A percentile compares a stretch with the other conserved stretches of the same genome.
These are phyloP conservation scores for Glycine latifolia DNA, from an alignment of 306 rosid species.

Conservation along the genomic window DNA sequence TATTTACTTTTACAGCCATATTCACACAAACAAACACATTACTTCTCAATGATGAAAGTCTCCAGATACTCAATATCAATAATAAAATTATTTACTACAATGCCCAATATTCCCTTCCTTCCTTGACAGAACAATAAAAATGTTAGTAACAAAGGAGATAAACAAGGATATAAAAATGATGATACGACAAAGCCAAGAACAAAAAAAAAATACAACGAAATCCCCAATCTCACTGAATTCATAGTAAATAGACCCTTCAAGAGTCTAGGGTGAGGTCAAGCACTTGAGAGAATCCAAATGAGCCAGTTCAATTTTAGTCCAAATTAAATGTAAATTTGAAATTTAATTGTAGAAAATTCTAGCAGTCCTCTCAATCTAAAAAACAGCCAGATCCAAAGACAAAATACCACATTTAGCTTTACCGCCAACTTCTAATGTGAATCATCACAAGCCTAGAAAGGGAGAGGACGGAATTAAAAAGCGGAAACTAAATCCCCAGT, in stretches of 20 bases:
- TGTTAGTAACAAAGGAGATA: not conserved
- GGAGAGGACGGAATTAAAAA: too few species aligned
- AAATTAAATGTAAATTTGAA: not conserved
- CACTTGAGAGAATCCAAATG: not conserved
- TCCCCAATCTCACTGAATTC: not conserved
- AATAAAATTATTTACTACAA: too few species aligned
- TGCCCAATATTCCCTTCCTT: too few species aligned
- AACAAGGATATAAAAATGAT: constrained; percentile 5
- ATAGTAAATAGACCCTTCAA: not conserved
- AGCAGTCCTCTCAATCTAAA: not conserved
- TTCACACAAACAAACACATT: not conserved
- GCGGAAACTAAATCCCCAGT: not conserved
- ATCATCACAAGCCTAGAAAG: constrained; percentile 3
- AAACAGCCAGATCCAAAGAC: constrained; percentile 1
- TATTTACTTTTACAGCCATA: not conserved
- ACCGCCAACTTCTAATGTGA: constrained; percentile 11
- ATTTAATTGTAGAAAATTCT: not conserved
- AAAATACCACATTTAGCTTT: not conserved
- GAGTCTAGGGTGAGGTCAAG: constrained; percentile 22
- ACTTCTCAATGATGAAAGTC: not conserved
- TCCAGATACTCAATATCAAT: too few species aligned
- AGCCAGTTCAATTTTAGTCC: not conserved
- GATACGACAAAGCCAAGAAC: constrained; percentile 1
- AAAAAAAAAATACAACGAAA: not conserved
- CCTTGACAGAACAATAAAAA: not conserved